Base-by-base conservation (phyloP, 2,329 filamentous ascomycete genomes). In the Phialemoniopsis sp. region DNA sequence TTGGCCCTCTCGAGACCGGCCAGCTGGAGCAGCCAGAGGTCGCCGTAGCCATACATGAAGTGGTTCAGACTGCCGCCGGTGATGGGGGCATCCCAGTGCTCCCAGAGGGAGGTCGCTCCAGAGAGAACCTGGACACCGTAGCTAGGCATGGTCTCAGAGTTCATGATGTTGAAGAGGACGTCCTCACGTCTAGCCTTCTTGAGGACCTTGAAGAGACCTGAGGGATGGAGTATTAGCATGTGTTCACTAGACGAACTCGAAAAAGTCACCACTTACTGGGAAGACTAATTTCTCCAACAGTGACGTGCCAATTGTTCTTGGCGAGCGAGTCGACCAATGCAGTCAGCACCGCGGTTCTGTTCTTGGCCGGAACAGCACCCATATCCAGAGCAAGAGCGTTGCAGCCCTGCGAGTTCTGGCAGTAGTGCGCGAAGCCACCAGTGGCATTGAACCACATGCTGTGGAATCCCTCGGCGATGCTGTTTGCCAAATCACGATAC, bases 1-100 rank as follows among this genome's bases (percentile, higher is more conserved):
- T 15, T 18, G 8, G 10, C 13, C 17, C 36, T 14, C 13, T 4
- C 13, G 10, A 39, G 8, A 7, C 44, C 42, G 13, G 34, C 38
- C 8, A 46, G 39, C 28, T 34, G 17, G 14, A 42, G 13, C 15
- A 46, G 34, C 39, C 44, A 46, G 2, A 21, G 4, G 28, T 45
- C 43, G 4, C 37, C 40, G 32, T 34, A 38, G 0, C 43, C 40
- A 13, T 37, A 39, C 43, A 45, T 47, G 43, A 45, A 47, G 32
- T 45, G 45, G 33, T 45, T 47, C 13, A 29, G 13, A 8, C 39
- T 43, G 13, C 43, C 40, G 10, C 45, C 45, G 1, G 41, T 41
- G 7, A 16, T 19, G 9, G 41, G 36, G 6, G 31, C 29, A 14
- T 46, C 42, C 44, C 44, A 46, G 34, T 44, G 44, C 37, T 46